Evolutionary conservation across 176 grass and related monocot genomes (phyloP).

Genomic region (Cenchrus americanus): DNA sequence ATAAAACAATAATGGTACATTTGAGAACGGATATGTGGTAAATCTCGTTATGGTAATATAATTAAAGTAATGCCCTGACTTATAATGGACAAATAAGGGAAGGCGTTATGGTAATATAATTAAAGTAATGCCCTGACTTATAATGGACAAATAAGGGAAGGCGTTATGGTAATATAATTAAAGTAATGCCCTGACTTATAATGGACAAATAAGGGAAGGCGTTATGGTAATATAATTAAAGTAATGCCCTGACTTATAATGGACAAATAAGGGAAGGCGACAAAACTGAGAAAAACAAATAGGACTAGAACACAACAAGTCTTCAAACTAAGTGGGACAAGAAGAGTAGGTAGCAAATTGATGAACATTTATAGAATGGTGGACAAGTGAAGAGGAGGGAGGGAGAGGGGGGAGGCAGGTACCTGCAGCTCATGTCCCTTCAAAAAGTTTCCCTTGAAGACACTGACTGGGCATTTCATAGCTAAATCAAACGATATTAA

Average conservation of each 20-base stretch:
- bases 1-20: background rate
- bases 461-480: constrained; percentile 52
- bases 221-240: background rate
- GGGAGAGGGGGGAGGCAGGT: background rate
- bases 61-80: background rate
- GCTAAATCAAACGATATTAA: constrained; percentile 77
- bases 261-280: too few relatives aligned
- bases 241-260: background rate
- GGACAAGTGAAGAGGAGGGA: too few relatives aligned
- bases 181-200: background rate
- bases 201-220: too few relatives aligned
- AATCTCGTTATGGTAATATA: background rate
- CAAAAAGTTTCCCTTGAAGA: constrained; percentile 47
- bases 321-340: too few relatives aligned
- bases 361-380: too few relatives aligned
- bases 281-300: too few relatives aligned
- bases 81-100: too few relatives aligned
- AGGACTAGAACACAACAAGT: too few relatives aligned
- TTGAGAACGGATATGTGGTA: background rate
- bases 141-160: too few relatives aligned
- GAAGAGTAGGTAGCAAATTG: too few relatives aligned
- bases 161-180: background rate
- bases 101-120: background rate
- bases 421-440: constrained; percentile 33
- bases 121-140: background rate